phyloP scores from a whole-genome alignment of 129 eudicot species.

The Calendula officinalis region DNA sequence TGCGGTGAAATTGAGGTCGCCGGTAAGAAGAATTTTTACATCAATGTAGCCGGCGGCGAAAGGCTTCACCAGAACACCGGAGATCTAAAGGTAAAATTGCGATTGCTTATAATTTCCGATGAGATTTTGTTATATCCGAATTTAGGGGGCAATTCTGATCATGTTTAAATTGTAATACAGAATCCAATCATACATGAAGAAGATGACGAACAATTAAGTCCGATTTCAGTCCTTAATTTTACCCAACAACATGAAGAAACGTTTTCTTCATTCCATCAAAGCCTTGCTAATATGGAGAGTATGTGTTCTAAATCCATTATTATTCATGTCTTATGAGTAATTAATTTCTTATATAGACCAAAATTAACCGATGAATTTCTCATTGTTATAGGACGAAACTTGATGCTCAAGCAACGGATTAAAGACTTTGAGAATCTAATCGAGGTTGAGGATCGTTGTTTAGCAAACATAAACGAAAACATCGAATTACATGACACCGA shows the following conservation, averaged over 20 bases:
- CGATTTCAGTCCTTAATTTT: constrained; percentile 73
- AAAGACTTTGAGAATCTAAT: constrained; percentile 33
- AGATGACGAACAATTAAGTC: constrained; percentile 59
- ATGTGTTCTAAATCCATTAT: constrained; percentile 28
- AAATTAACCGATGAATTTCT: constrained; percentile 1
- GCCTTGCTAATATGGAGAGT: constrained; percentile 34
- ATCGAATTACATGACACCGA: background rate
- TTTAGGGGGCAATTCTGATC: constrained; percentile 4
- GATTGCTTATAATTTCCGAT: background rate
- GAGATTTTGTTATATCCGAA: background rate
- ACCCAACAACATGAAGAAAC: constrained; percentile 43
- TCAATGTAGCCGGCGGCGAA: constrained; percentile 17
- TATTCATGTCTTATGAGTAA: background rate
- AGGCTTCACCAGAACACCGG: background rate
- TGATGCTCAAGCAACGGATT: constrained; percentile 35
- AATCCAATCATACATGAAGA: constrained; percentile 32
- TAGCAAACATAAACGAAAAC: constrained; percentile 14
- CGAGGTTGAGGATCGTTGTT: constrained; percentile 13
- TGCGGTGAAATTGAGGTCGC: constrained; percentile 24
- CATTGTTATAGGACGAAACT: constrained; percentile 42
- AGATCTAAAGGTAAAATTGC: constrained; percentile 25
- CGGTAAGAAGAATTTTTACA: constrained; percentile 29
- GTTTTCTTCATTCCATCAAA: constrained; percentile 33
- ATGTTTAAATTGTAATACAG: constrained; percentile 13
- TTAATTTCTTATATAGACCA: background rate